Conservation (phyloP, 495 filamentous ascomycete species). For the Amniculicola lignicola region DNA sequence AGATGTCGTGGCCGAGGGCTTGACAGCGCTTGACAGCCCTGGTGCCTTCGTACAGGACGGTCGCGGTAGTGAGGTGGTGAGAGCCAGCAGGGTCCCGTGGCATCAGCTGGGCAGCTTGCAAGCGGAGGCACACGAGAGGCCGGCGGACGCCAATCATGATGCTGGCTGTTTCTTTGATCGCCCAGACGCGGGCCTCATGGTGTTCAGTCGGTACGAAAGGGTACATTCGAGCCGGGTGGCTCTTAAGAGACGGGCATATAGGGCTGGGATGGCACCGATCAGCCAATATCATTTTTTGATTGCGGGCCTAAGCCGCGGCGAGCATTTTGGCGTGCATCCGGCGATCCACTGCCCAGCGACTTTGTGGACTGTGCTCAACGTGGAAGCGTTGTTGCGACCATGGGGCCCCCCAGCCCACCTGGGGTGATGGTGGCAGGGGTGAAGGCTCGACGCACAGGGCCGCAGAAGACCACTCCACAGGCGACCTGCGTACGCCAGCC, state of each 20-base stretch:
- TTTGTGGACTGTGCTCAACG: constrained; percentile 30
- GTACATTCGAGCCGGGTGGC: constrained; percentile 25
- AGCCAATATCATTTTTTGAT: constrained; percentile 36
- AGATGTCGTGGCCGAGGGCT: constrained; percentile 3
- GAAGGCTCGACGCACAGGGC: constrained; percentile 15
- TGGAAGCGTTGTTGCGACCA: constrained; percentile 24
- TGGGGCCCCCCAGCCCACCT: background rate
- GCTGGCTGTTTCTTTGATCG: constrained; percentile 26
- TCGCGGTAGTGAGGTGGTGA: constrained; percentile 11
- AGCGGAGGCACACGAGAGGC: constrained; percentile 17
- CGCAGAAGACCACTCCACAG: background rate
- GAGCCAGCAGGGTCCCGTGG: constrained; percentile 20
- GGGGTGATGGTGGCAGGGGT: constrained; percentile 1
- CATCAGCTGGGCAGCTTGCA: constrained; percentile 21
- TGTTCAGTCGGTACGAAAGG: constrained; percentile 25
- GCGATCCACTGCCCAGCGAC: constrained; percentile 33
- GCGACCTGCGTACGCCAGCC: background rate
- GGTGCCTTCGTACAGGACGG: constrained; percentile 21
- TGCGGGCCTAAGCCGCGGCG: constrained; percentile 26
- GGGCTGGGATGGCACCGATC: constrained; percentile 30
- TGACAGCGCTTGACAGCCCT: no score
- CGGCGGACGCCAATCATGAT: constrained; percentile 23
- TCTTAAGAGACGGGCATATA: constrained; percentile 23
- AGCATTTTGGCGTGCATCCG: constrained; percentile 30
- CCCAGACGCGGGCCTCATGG: constrained; percentile 25